Conservation (phyloP, 1,284 basidiomycete genomes). For the Cryptococcus hybrid region DNA sequence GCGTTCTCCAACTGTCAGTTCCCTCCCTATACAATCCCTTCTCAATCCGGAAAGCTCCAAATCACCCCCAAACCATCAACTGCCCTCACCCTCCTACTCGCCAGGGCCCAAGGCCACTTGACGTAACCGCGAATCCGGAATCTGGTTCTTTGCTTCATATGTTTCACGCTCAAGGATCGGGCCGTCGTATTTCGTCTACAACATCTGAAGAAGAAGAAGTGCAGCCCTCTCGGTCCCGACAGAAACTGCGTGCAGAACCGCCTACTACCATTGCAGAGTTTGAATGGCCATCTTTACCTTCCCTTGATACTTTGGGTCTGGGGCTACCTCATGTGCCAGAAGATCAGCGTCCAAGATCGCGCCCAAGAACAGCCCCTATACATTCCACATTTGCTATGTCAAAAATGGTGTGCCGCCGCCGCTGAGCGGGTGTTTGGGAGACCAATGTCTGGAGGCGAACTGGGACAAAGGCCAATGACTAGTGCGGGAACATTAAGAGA, state of each 20-base stretch:
- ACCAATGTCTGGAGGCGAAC: neutral
- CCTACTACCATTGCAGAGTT: conserved; percentile 4
- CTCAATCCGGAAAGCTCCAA: conserved; percentile 9
- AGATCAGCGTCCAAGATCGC: conserved; percentile 8
- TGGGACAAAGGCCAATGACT: neutral
- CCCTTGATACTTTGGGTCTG: conserved; percentile 35
- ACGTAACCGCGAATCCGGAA: conserved; percentile 8
- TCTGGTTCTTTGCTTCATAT: conserved; percentile 12
- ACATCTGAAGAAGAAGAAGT: conserved; percentile 41
- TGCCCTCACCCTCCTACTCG: conserved; percentile 1
- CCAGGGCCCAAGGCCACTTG: neutral
- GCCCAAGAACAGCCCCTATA: conserved; percentile 29
- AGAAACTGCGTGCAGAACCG: conserved; percentile 5
- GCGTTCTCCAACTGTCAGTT: neutral
- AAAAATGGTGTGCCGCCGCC: neutral
- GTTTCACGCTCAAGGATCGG: conserved; percentile 17
- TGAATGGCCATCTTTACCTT: conserved; percentile 21
- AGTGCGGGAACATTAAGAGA: neutral
- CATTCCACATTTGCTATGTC: conserved; percentile 21
- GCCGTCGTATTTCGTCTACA: conserved; percentile 35
- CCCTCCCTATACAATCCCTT: conserved; percentile 5
- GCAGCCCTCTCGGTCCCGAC: conserved; percentile 28
- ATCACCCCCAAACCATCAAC: conserved; percentile 2
- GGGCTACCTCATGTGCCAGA: conserved; percentile 36
- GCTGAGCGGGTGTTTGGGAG: neutral